Evolutionary conservation across 73 alveolate genomes (phyloP).

Genomic region (Breviolum minutum): DNA sequence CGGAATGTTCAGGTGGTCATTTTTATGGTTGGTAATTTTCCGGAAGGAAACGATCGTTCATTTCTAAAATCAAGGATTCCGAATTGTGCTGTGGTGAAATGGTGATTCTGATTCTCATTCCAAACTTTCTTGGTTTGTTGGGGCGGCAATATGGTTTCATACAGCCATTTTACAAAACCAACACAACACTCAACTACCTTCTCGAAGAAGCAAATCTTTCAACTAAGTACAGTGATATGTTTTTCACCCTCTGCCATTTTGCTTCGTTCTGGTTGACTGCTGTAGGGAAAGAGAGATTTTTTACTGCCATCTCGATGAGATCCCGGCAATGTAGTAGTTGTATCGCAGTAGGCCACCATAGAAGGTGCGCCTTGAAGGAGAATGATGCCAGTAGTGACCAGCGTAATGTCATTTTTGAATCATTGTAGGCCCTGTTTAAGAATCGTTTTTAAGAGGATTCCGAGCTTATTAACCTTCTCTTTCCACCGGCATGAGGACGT

Average conservation of each 20-base stretch:
- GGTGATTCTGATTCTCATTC: not conserved
- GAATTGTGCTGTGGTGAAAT: no score
- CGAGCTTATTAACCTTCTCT: not conserved
- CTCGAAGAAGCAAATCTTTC: not conserved
- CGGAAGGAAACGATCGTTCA: no score
- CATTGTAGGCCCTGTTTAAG: not conserved
- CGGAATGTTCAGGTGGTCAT: no score
- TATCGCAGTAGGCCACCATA: slow-evolving; percentile 88
- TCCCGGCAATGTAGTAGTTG: slow-evolving; percentile 46
- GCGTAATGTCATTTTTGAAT: not conserved
- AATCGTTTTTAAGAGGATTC: not conserved
- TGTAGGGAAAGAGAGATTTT: not conserved
- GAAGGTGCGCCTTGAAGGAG: slow-evolving; percentile 37
- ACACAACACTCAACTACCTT: not conserved
- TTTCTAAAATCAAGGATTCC: no score
- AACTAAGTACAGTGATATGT: not conserved
- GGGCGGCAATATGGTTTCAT: no score
- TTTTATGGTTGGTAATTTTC: no score
- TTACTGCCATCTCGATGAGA: not conserved
- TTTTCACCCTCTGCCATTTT: not conserved
- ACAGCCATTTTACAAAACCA: not conserved
- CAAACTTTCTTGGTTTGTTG: not conserved
- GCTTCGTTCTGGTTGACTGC: not conserved
- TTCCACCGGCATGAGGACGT: not conserved
- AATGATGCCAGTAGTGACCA: not conserved